phyloP scores from a whole-genome alignment of 306 rosid genomes.

The Dalbergia cochinchinensis region DNA sequence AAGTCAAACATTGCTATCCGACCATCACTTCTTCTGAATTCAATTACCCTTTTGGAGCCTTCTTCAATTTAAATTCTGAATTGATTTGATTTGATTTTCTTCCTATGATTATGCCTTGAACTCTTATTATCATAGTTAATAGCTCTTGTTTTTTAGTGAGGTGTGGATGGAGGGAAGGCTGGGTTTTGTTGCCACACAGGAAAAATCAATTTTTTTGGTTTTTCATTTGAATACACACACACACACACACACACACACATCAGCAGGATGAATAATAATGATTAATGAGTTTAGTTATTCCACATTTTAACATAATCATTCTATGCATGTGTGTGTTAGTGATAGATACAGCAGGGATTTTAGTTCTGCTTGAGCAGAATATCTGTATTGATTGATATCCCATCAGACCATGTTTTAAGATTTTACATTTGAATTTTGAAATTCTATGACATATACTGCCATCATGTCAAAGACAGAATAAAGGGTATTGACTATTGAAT shows the following conservation, averaged over 20 bases:
- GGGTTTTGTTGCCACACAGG: neutral
- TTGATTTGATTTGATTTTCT: neutral
- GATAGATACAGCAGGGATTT: neutral
- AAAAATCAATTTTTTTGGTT: neutral
- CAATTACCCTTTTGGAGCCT: neutral
- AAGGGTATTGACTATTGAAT: neutral
- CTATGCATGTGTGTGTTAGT: neutral
- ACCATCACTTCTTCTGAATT: neutral
- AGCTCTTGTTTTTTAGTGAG: neutral
- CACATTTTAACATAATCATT: neutral
- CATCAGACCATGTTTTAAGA: neutral
- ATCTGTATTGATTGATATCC: neutral
- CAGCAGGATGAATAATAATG: neutral
- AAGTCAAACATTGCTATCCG: neutral
- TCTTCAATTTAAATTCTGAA: constrained; percentile 3
- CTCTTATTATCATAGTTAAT: neutral
- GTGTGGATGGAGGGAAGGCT: neutral
- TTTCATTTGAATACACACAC: neutral
- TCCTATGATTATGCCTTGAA: neutral
- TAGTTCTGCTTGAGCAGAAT: neutral
- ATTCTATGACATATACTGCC: neutral
- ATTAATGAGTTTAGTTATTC: neutral
- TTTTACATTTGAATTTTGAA: neutral
- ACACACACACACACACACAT: too few species aligned
- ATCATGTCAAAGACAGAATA: neutral